These are phyloP conservation scores for Phytophthora citrophthora DNA, from an alignment of 352 stramenopile genomes.

Conservation along the genomic window DNA sequence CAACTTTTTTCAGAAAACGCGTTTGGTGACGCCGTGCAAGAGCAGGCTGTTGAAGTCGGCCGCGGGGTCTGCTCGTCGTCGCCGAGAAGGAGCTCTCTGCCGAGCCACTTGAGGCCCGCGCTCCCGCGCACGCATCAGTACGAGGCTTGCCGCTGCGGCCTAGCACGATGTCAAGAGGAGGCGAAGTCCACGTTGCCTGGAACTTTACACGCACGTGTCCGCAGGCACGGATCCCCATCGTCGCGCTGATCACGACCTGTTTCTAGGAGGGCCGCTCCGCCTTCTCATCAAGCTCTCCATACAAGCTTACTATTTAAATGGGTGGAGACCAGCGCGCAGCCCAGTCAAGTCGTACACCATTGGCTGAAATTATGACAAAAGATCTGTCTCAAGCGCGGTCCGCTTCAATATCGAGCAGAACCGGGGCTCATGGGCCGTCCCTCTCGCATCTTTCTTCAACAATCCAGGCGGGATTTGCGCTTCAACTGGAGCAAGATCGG, in stretches of 20 bases:
- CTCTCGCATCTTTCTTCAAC: slow-evolving; percentile 32
- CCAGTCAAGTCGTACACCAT: not conserved
- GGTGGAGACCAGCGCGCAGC: slow-evolving; percentile 18
- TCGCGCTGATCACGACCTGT: slow-evolving; percentile 21
- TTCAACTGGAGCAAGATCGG: slow-evolving; percentile 7
- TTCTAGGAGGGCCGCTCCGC: slow-evolving; percentile 1
- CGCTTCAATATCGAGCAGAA: slow-evolving; percentile 54
- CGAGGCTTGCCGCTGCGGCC: not conserved
- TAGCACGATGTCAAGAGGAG: not conserved
- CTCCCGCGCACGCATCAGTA: slow-evolving; percentile 10
- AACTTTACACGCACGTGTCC: slow-evolving; percentile 3
- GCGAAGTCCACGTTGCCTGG: not conserved
- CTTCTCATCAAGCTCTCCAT: slow-evolving; percentile 11
- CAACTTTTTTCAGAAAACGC: slow-evolving; percentile 26
- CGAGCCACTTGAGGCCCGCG: not conserved
- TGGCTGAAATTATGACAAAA: slow-evolving; percentile 19
- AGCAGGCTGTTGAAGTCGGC: slow-evolving; percentile 28
- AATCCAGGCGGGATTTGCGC: slow-evolving; percentile 17
- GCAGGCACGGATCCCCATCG: slow-evolving; percentile 26
- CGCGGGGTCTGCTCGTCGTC: not conserved
- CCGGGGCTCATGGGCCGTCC: not conserved
- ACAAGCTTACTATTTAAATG: slow-evolving; percentile 16
- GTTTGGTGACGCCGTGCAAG: slow-evolving; percentile 18
- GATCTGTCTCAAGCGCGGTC: slow-evolving; percentile 26
- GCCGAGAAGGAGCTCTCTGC: slow-evolving; percentile 3